A percentile compares a stretch with the other conserved stretches of the same genome.
These are phyloP conservation scores for Thelonectria rubi DNA, from an alignment of 2,329 filamentous ascomycete species.

Conservation along the genomic window DNA sequence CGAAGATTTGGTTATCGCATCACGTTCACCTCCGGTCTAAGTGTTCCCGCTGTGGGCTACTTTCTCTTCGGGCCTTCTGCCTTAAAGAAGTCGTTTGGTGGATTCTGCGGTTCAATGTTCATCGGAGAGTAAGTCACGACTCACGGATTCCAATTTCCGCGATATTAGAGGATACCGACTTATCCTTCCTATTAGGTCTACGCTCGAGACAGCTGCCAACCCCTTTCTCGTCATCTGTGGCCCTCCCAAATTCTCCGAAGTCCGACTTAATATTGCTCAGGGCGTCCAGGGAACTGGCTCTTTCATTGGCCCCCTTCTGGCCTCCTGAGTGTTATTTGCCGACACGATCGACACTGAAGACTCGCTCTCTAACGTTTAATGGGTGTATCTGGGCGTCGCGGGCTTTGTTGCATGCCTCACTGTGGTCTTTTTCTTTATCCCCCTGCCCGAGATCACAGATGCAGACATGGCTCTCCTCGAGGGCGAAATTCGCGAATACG, in stretches of 20 bases:
- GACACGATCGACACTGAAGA: slow-evolving; percentile 57
- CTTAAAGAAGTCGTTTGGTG: slow-evolving; percentile 63
- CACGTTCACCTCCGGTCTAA: slow-evolving; percentile 65
- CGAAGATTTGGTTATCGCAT: slow-evolving; percentile 66
- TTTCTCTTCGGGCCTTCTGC: slow-evolving; percentile 68
- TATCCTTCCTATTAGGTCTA: not conserved
- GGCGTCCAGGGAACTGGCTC: slow-evolving; percentile 67
- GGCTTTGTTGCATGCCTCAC: slow-evolving; percentile 66
- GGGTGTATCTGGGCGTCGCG: slow-evolving; percentile 71
- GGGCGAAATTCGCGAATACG: slow-evolving; percentile 51
- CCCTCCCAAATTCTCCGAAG: slow-evolving; percentile 66
- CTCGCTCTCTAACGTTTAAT: slow-evolving; percentile 68
- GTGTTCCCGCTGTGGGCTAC: slow-evolving; percentile 64
- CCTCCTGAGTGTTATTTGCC: slow-evolving; percentile 69
- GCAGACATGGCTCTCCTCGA: slow-evolving; percentile 68
- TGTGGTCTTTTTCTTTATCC: slow-evolving; percentile 65
- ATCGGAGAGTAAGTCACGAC: slow-evolving; percentile 40
- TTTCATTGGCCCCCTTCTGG: slow-evolving; percentile 66
- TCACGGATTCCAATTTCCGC: not conserved
- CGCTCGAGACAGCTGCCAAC: slow-evolving; percentile 65
- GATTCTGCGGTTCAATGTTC: slow-evolving; percentile 68
- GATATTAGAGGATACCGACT: not conserved
- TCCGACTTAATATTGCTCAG: slow-evolving; percentile 67
- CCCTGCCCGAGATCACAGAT: slow-evolving; percentile 63
- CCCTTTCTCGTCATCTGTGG: slow-evolving; percentile 55